These are phyloP conservation scores for Blastocystis sp. DNA, from an alignment of 352 stramenopile genomes.

Conservation along the genomic window DNA sequence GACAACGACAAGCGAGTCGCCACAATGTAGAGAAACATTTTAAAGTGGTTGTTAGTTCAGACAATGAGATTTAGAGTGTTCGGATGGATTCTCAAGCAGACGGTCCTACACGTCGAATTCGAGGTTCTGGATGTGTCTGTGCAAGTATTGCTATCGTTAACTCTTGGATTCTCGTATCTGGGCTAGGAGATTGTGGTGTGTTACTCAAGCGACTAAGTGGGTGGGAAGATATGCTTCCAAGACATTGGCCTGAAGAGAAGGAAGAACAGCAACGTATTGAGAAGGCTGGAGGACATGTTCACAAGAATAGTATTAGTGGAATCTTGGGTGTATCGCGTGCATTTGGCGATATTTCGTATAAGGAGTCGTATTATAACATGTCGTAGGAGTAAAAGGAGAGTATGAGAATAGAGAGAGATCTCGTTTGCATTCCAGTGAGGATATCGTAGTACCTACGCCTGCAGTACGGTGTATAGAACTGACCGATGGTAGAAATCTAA, in stretches of 20 bases:
- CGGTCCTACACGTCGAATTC: background rate
- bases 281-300: background rate
- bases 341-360: constrained; percentile 2
- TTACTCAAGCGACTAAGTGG: background rate
- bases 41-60: background rate
- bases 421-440: background rate
- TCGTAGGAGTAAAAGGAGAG: background rate
- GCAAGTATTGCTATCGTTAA: background rate
- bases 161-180: background rate
- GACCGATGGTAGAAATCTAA: background rate
- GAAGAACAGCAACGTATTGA: background rate
- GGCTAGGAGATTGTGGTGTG: background rate
- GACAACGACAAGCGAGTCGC: background rate
- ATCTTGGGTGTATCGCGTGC: background rate
- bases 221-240: background rate
- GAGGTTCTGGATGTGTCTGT: background rate
- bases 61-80: background rate
- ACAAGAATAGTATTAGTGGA: background rate
- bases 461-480: background rate
- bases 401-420: background rate
- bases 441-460: constrained; percentile 1
- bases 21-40: background rate
- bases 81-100: background rate
- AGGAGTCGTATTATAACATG: constrained; percentile 21
- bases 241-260: background rate